Conservation (phyloP, 2,329 filamentous ascomycete species). For the Volutella citrinella region DNA sequence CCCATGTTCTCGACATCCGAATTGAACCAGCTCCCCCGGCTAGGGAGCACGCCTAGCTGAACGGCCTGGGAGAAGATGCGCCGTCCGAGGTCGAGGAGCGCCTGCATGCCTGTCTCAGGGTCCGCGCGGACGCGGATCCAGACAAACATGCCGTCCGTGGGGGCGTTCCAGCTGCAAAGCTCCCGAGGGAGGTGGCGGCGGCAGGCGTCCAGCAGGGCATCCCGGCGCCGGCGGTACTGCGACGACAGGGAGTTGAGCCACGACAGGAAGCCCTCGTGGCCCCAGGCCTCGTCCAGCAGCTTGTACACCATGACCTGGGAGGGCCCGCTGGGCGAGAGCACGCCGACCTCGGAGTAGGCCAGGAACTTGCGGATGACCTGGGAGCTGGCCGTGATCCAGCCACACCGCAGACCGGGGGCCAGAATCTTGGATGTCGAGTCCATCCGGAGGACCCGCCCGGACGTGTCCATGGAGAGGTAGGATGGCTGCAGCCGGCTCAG, state of each 20-base stretch:
- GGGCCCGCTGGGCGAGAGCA: slow-evolving; percentile 75
- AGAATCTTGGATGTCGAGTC: slow-evolving; percentile 89
- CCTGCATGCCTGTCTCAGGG: too few relatives aligned
- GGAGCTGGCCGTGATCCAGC: slow-evolving; percentile 80
- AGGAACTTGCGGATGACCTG: slow-evolving; percentile 75
- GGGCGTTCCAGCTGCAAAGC: slow-evolving; percentile 70
- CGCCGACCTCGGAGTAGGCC: slow-evolving; percentile 72
- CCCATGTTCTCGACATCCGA: too few relatives aligned
- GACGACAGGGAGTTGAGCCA: slow-evolving; percentile 77
- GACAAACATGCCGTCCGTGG: slow-evolving; percentile 84
- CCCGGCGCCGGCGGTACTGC: slow-evolving; percentile 51
- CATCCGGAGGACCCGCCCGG: slow-evolving; percentile 74
- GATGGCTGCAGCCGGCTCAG: slow-evolving; percentile 16
- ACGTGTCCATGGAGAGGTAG: slow-evolving; percentile 31
- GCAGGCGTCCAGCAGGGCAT: slow-evolving; percentile 42
- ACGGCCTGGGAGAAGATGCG: too few relatives aligned
- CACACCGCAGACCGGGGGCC: slow-evolving; percentile 69
- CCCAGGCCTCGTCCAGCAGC: slow-evolving; percentile 84
- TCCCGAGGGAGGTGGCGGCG: slow-evolving; percentile 65
- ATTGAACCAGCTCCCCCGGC: too few relatives aligned
- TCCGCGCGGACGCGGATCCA: too few relatives aligned
- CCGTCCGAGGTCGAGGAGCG: too few relatives aligned
- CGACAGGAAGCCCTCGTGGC: slow-evolving; percentile 78
- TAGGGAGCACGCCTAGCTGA: too few relatives aligned
- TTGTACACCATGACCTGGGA: slow-evolving; percentile 78